Evolutionary conservation across 768 basidiomycete genomes (phyloP).

Genomic region (Russula sp.): DNA sequence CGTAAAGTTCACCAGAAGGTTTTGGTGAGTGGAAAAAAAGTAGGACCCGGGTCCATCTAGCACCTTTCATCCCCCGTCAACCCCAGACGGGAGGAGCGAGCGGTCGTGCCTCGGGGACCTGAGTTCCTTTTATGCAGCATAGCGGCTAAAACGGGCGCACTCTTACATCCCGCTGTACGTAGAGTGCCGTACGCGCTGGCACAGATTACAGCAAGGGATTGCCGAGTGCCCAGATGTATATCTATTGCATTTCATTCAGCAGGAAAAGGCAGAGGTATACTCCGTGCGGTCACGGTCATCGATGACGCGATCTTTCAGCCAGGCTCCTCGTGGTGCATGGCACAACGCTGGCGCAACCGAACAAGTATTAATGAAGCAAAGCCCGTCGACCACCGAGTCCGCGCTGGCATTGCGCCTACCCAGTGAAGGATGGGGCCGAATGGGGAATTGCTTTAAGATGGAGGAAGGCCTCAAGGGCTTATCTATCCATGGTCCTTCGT

Average conservation of each 20-base stretch:
- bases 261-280: not conserved
- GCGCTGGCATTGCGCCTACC: no score
- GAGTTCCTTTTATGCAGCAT: not conserved
- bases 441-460: no score
- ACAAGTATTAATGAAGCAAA: no score
- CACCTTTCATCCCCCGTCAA: not conserved
- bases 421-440: no score
- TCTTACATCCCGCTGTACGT: not conserved
- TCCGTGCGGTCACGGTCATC: not conserved
- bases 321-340: not conserved
- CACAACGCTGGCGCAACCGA: no score
- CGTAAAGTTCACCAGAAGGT: not conserved
- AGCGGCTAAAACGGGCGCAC: not conserved
- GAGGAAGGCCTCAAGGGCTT: no score
- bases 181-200: not conserved
- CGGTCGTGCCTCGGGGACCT: conserved; percentile 1
- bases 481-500: not conserved
- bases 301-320: not conserved
- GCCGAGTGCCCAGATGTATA: not conserved
- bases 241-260: not conserved
- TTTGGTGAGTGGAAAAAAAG: not conserved
- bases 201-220: not conserved
- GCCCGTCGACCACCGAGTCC: no score
- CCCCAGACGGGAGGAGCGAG: not conserved
- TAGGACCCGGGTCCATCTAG: not conserved